Conservation (phyloP, 352 stramenopile genomes). For the Plasmopara viticola region DNA sequence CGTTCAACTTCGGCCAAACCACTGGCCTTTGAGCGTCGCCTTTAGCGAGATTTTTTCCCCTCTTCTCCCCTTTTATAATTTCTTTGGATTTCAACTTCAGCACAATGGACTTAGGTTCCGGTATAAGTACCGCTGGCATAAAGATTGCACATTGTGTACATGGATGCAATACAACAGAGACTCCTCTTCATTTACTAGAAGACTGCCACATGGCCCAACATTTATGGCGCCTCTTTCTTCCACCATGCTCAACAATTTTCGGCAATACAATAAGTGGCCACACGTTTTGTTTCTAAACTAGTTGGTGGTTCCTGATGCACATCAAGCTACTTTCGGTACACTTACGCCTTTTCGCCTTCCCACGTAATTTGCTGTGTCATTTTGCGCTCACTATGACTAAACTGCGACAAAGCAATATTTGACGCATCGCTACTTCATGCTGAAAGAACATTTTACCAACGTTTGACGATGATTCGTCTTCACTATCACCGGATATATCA, state of each 20-base stretch:
- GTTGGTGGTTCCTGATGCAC: not conserved
- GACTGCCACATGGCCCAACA: constrained; percentile 1
- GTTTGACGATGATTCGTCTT: too few species aligned
- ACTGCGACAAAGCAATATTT: too few species aligned
- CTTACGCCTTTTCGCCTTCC: not conserved
- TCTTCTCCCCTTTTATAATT: too few species aligned
- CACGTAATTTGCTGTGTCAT: constrained; percentile 5
- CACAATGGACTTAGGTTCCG: constrained; percentile 7
- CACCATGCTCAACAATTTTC: constrained; percentile 1
- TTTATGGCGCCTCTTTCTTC: constrained; percentile 1
- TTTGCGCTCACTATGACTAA: constrained; percentile 7
- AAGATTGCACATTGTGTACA: constrained; percentile 2
- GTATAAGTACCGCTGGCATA: constrained; percentile 9
- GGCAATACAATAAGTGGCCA: not conserved
- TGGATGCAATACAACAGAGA: not conserved
- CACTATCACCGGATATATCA: too few species aligned
- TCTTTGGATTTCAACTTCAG: too few species aligned
- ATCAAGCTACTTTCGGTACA: not conserved
- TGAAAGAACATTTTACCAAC: too few species aligned
- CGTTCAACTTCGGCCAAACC: too few species aligned
- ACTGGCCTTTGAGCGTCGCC: too few species aligned
- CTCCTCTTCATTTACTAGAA: not conserved
- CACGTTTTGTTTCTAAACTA: not conserved
- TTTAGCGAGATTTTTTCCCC: too few species aligned
- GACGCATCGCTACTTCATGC: too few species aligned